A percentile compares a stretch with the other conserved stretches of the same genome.
Evolutionary conservation across 1,284 basidiomycete species (phyloP).

Genomic region (Ceratorhiza oryzae-sativae): DNA sequence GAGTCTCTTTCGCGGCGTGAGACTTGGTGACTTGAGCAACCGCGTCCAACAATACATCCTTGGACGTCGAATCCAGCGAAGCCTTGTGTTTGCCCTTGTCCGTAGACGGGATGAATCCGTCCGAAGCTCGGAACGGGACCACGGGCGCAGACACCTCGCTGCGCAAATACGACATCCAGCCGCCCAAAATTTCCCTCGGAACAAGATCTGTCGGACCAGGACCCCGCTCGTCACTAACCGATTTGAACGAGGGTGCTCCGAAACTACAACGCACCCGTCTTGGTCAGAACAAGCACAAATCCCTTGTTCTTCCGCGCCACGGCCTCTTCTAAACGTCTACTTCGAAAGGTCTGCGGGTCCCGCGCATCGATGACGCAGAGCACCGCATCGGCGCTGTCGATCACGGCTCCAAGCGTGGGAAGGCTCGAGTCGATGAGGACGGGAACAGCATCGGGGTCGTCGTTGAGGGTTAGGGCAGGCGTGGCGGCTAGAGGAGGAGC

Average conservation of each 20-base stretch:
- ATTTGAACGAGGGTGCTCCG: no score
- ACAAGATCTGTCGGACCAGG: conserved; percentile 68
- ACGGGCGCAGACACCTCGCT: conserved; percentile 58
- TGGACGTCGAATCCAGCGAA: conserved; percentile 62
- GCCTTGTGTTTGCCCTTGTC: conserved; percentile 47
- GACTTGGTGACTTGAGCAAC: conserved; percentile 58
- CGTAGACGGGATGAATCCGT: conserved; percentile 60
- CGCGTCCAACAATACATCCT: conserved; percentile 47
- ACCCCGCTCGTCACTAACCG: neutral
- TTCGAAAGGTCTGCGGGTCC: conserved; percentile 78
- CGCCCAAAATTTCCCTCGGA: conserved; percentile 78
- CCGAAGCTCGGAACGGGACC: conserved; percentile 83
- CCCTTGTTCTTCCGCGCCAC: conserved; percentile 58
- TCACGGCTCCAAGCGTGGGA: conserved; percentile 70
- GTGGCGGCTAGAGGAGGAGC: neutral
- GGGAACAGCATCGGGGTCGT: conserved; percentile 45
- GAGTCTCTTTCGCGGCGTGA: conserved; percentile 55
- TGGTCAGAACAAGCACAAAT: conserved; percentile 80
- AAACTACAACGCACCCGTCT: conserved; percentile 81
- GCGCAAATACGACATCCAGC: conserved; percentile 79
- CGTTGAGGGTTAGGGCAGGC: neutral
- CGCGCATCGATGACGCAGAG: conserved; percentile 86
- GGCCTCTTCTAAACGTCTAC: conserved; percentile 67
- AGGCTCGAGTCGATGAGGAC: conserved; percentile 73
- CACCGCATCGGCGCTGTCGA: conserved; percentile 85